Evolutionary conservation across 345 rosid genomes (phyloP), one percentile per base, ranked within the genome.

Genomic region (Corchorus capsularis): DNA sequence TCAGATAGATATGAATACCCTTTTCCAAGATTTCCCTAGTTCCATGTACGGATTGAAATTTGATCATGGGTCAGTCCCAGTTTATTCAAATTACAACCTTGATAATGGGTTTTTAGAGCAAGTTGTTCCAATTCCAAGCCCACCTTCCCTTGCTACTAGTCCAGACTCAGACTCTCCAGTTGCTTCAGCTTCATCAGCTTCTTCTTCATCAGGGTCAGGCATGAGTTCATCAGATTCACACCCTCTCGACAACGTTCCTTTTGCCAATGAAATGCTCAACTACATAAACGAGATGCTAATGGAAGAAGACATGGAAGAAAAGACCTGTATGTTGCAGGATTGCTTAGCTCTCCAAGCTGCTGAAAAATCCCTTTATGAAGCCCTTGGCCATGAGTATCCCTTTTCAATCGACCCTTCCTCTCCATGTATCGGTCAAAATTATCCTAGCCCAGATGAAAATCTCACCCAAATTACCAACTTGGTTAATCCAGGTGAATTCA

Each of bases 311-410:
- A 69, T 91, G 75, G 92, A 85, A 75, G 90, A 82, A 8, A 88
- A 87, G 80, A 77, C 86, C 64, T 89, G 89, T 77, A 91, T 94
- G 97, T 80, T 91, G 70, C 92, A 87, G 84, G 92, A 90, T 39
- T 85, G 88, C 74, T 85, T 92, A 54, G 92, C 98, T 20, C 88
- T 94, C 73, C 98, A 94, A 83, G 95, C 93, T 2, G 92, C 91
- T 14, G 98, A 91, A 72, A 94, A 82, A 66, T 89, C 95, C 49
- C 86, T 93, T 39, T 89, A 82, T 63, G 92, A 93, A 55, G 96
- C 80, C 16, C 85, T 91, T 75, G 85, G 85, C 39, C 82, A 85
- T 60, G 72, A 80, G 8, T 68, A 84, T 63, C 80, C 85, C 15
- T 80, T 78, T 13, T 70, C 86, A 2, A 59, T 82, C 13, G 32